A percentile compares a stretch with the other conserved stretches of the same genome.
phyloP scores from a whole-genome alignment of 441 rosid species.

The Adansonia madagascariensis region DNA sequence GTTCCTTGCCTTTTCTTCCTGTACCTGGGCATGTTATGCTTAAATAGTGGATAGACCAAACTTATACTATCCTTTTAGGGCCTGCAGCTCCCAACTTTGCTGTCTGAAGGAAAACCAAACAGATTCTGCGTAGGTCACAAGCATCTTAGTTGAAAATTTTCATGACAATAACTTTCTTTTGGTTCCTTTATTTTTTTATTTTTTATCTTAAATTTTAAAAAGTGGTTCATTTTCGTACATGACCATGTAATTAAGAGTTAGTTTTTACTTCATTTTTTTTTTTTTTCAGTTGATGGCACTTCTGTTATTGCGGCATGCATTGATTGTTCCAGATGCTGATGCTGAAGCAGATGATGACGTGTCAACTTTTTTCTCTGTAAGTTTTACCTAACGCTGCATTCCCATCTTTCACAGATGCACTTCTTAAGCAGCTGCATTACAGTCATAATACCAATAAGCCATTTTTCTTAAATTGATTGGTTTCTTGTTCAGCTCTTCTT shows the following conservation, averaged over 20 bases:
- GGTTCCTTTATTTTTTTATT: neutral
- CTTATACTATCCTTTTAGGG: neutral
- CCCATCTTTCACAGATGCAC: neutral
- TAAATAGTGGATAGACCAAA: neutral
- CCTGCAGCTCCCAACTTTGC: slow-evolving; percentile 3
- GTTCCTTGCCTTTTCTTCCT: neutral
- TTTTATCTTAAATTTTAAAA: neutral
- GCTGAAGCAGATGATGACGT: slow-evolving; percentile 62
- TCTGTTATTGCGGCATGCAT: slow-evolving; percentile 75
- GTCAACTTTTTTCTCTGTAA: slow-evolving; percentile 76
- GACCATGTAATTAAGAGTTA: slow-evolving; percentile 21
- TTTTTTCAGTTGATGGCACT: slow-evolving; percentile 73
- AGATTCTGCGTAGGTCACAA: slow-evolving; percentile 5
- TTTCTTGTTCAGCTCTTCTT: slow-evolving; percentile 54
- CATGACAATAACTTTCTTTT: neutral
- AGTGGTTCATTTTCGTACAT: neutral
- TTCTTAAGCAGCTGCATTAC: slow-evolving; percentile 12
- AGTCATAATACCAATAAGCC: slow-evolving; percentile 3
- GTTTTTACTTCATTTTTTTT: neutral
- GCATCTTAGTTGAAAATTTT: slow-evolving; percentile 6
- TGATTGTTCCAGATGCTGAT: slow-evolving; percentile 64
- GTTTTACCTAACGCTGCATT: slow-evolving; percentile 32
- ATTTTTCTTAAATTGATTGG: slow-evolving; percentile 14
- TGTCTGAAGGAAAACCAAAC: slow-evolving; percentile 11
- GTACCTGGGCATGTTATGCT: neutral